phyloP scores from a whole-genome alignment of 2,329 filamentous ascomycete species.

The Diaporthe vexans region DNA sequence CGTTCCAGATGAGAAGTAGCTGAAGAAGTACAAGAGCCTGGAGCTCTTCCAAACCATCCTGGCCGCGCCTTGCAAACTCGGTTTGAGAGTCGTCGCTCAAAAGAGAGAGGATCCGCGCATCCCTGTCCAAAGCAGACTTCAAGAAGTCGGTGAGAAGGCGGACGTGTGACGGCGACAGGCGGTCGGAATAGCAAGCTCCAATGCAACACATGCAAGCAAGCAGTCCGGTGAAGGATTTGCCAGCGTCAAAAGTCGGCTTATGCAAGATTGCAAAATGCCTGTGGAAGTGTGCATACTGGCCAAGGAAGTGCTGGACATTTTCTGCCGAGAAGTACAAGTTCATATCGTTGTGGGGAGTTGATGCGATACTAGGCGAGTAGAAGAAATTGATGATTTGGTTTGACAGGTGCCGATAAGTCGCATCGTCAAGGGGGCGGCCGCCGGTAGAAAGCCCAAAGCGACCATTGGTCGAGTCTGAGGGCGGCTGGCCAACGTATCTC shows the following conservation, averaged over 20 bases:
- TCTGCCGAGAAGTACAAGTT: constrained; percentile 75
- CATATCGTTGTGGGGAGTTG: constrained; percentile 65
- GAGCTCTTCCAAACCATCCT: constrained; percentile 69
- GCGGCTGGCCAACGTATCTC: constrained; percentile 61
- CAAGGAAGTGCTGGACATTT: constrained; percentile 79
- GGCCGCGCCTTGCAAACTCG: constrained; percentile 48
- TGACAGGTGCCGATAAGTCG: constrained; percentile 68
- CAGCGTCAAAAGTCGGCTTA: constrained; percentile 77
- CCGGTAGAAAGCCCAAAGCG: constrained; percentile 61
- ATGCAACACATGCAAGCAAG: constrained; percentile 79
- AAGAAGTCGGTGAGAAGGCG: constrained; percentile 78
- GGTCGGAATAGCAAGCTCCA: constrained; percentile 81
- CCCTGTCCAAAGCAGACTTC: constrained; percentile 70
- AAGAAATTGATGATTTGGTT: constrained; percentile 70
- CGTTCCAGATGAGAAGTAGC: constrained; percentile 77
- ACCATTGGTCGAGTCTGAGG: constrained; percentile 59
- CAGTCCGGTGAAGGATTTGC: constrained; percentile 75
- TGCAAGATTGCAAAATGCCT: constrained; percentile 81
- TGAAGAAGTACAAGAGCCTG: constrained; percentile 76
- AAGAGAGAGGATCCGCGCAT: constrained; percentile 64
- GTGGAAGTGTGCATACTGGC: constrained; percentile 80
- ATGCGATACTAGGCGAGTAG: constrained; percentile 66
- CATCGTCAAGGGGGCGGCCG: constrained; percentile 61
- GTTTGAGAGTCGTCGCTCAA: constrained; percentile 54
- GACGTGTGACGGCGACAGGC: constrained; percentile 70